Evolutionary conservation across 2,329 filamentous ascomycete species (phyloP).

Genomic region (Cadophora luteo-olivacea): DNA sequence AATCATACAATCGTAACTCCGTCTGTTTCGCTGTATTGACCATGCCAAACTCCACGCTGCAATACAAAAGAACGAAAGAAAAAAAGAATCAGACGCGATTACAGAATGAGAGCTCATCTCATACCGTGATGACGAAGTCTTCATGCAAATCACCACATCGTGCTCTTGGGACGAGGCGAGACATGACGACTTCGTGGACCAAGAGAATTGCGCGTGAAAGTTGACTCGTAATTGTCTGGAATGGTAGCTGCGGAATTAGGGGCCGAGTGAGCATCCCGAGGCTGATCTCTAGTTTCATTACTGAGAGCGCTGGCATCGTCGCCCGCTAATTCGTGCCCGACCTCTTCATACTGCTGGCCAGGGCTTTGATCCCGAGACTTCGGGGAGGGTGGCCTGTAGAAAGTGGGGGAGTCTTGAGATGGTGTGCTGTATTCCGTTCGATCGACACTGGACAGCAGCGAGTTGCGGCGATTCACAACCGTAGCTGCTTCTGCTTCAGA

Average conservation of each 20-base stretch:
- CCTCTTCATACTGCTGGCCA: neutral
- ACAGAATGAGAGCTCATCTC: no score
- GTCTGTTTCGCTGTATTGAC: neutral
- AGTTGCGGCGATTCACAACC: no score
- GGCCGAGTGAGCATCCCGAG: no score
- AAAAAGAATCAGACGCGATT: neutral
- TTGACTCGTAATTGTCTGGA: neutral
- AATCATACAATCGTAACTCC: no score
- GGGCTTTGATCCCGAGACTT: conserved; percentile 8
- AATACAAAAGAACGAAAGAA: conserved; percentile 4
- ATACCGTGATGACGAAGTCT: no score
- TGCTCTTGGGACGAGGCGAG: neutral
- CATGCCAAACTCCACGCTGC: conserved; percentile 20
- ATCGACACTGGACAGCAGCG: no score
- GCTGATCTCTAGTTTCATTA: no score
- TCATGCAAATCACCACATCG: neutral
- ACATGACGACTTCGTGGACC: neutral
- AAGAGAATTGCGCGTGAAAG: neutral
- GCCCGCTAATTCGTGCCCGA: no score
- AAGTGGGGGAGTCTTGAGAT: conserved; percentile 3
- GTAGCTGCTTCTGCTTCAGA: neutral
- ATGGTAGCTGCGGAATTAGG: neutral
- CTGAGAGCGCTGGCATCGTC: no score
- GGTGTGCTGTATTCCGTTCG: neutral
- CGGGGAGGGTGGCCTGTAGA: conserved; percentile 1